Conservation (phyloP, 495 filamentous ascomycete species). For the Tuber melanosporum region DNA sequence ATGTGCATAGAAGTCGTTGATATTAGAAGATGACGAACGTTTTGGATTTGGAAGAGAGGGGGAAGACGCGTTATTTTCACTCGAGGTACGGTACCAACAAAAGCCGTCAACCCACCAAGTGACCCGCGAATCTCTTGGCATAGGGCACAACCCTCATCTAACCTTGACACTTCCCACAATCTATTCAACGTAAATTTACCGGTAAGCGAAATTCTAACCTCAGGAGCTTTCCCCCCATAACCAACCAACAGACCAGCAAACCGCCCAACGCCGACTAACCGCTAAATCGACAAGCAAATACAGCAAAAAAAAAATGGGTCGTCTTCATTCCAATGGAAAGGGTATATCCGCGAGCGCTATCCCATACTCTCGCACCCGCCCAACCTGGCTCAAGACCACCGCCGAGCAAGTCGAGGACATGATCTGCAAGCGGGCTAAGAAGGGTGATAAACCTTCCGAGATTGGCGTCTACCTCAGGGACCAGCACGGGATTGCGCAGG, state of each 20-base stretch:
- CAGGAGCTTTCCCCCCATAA: slow-evolving; percentile 22
- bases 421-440: slow-evolving; percentile 97
- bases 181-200: slow-evolving; percentile 23
- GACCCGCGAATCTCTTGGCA: background rate
- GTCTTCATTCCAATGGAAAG: slow-evolving; percentile 99
- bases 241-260: slow-evolving; percentile 17
- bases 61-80: slow-evolving; percentile 5
- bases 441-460: slow-evolving; percentile 94
- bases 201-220: slow-evolving; percentile 16
- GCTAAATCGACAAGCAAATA: slow-evolving; percentile 30
- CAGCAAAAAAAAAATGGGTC: slow-evolving; percentile 67
- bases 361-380: slow-evolving; percentile 88
- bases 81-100: background rate
- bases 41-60: background rate
- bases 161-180: background rate
- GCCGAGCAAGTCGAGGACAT: slow-evolving; percentile 87
- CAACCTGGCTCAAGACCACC: slow-evolving; percentile 58
- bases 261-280: slow-evolving; percentile 43
- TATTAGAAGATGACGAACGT: background rate
- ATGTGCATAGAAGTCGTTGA: background rate
- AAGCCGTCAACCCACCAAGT: background rate
- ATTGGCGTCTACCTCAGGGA: slow-evolving; percentile 98
- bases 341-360: slow-evolving; percentile 90
- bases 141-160: background rate
- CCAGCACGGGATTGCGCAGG: slow-evolving; percentile 92